Base-by-base conservation (phyloP, 2,329 filamentous ascomycete genomes). In the Metarhizium rileyi region DNA sequence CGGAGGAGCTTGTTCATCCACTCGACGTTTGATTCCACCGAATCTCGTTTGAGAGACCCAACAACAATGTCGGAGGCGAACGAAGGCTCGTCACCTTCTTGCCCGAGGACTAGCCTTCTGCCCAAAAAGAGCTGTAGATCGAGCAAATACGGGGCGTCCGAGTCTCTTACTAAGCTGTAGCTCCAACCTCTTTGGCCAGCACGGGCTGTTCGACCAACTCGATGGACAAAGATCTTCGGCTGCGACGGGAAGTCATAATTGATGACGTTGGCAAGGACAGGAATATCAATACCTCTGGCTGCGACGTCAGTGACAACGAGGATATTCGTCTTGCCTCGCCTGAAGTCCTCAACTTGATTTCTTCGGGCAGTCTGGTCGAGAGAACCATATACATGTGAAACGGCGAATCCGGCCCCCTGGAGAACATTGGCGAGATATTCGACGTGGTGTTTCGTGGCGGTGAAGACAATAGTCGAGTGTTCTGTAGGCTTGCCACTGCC, bases 181-280 rank as follows among this genome's bases (percentile, higher is more conserved):
- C 86, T 87, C 93, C 93, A 97, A 54, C 93, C 93, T 56, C 85
- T 82, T 59, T 89, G 84, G 14, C 91, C 93, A 42, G 94, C 94
- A 78, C 93, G 83, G 38, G 93, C 94, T 25, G 94, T 98, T 70
- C 93, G 84, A 60, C 93, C 93, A 44, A 98, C 93, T 63, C 93
- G 84, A 68, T 98, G 93, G 26, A 98, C 86, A 60, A 94, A 98
- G 40, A 98, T 83, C 69, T 98, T 98, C 20, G 93, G 89, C 61
- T 97, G 93, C 2, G 91, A 87, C 3, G 93, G 91, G 56, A 98
- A 98, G 63, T 97, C 91, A 68, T 95, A 98, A 73, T 98, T 97
- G 73, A 98, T 91, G 52, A 98, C 93, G 63, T 98, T 97, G 50
- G 89, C 90, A 33, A 98, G 76, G 44, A 96, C 80, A 0, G 93